Evolutionary conservation across 179 eudicot genomes (phyloP), one percentile per base, ranked within the genome.

Genomic region (Spinacia oleracea): DNA sequence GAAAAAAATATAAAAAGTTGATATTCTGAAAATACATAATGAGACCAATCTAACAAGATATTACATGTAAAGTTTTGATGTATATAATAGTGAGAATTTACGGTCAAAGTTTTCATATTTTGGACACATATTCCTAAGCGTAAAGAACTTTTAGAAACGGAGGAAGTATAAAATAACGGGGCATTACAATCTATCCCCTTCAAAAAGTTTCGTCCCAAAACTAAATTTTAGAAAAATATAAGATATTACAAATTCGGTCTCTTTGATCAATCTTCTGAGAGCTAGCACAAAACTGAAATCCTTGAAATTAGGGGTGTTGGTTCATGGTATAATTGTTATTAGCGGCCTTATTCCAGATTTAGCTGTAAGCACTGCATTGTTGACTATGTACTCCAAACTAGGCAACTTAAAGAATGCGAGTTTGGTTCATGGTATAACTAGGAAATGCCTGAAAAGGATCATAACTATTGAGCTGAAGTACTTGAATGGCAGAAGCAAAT

Each of bases 371-470:
- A 86, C 86, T 59, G 84, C 88, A 40, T 60, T 86, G 59, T 66
- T 86, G 77, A 81, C 79, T 35, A 60, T 86, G 86, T 86, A 83
- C 70, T 81, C 84, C 4, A 83, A 79, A 51, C 46, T 81, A 20
- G 77, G 86, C 68, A 20, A 66, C 50, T 53, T 83, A 45, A 34
- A 78, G 50, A 75, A 75, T 40, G 83, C 84, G 3, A 32, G 77
- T 50, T 86, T 83, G 60, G 70, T 85, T 81, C 50, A 81, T n/a
- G n/a, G n/a, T n/a, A n/a, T n/a, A n/a, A n/a, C n/a, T n/a, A 83
- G 63, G 73, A 68, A 45, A 85, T 81, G 77, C 56, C 78, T 34
- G 82, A 75, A 11, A 86, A 77, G 77, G 88, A 86, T 66, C 75
- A 75, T 60, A 0, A 67, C 80, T 78, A 86, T 78, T 77, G 82